phyloP scores from a whole-genome alignment of 768 basidiomycete species.

The Hypholoma sublateritium region DNA sequence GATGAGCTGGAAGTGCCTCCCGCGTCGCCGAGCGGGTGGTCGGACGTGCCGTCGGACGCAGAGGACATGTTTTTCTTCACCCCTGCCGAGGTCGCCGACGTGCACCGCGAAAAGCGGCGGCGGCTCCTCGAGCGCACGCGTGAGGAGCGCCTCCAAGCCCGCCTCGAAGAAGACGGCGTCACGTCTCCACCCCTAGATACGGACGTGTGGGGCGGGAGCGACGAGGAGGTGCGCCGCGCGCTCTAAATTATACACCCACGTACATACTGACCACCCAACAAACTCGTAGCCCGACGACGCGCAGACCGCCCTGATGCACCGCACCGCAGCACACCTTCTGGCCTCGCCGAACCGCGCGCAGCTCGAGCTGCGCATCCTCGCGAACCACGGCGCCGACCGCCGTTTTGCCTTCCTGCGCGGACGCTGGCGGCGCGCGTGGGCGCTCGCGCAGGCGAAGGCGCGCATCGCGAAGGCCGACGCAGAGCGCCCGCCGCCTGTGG shows the following conservation, averaged over 20 bases:
- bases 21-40: slow-evolving; percentile 68
- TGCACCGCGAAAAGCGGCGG: slow-evolving; percentile 66
- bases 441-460: slow-evolving; percentile 46
- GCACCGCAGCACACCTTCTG: slow-evolving; percentile 69
- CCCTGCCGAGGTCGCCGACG: slow-evolving; percentile 64
- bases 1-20: slow-evolving; percentile 15
- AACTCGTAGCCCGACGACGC: slow-evolving; percentile 52
- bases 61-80: slow-evolving; percentile 86
- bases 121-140: slow-evolving; percentile 56
- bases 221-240: slow-evolving; percentile 56
- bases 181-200: slow-evolving; percentile 27
- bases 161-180: slow-evolving; percentile 44
- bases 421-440: slow-evolving; percentile 71
- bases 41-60: slow-evolving; percentile 79
- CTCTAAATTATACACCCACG: background rate
- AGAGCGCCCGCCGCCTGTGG: slow-evolving; percentile 18
- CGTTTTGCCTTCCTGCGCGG: slow-evolving; percentile 84
- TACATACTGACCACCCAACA: background rate
- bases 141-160: slow-evolving; percentile 65
- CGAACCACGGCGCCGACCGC: slow-evolving; percentile 77
- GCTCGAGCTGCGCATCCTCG: slow-evolving; percentile 85
- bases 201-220: slow-evolving; percentile 66
- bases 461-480: slow-evolving; percentile 27
- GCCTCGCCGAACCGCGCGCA: slow-evolving; percentile 77
- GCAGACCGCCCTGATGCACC: slow-evolving; percentile 66